Conservation (phyloP, 2,329 filamentous ascomycete genomes). For the Botryotinia globosa region DNA sequence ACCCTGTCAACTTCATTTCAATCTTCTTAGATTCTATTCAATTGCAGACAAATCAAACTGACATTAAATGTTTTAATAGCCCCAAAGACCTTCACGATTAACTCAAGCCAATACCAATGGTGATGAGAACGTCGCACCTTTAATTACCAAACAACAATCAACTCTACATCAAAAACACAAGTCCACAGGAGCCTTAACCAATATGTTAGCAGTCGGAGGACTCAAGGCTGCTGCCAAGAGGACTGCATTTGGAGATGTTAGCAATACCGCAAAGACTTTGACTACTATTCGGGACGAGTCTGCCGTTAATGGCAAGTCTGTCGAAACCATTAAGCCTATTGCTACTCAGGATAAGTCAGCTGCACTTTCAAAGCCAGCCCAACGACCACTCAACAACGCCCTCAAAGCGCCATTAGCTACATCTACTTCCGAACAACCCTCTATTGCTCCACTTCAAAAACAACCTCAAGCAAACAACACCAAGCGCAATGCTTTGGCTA, state of each 20-base stretch:
- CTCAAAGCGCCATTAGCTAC: conserved; percentile 24
- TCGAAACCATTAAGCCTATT: conserved; percentile 34
- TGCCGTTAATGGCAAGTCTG: conserved; percentile 47
- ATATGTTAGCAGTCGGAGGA: conserved; percentile 50
- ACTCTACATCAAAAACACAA: conserved; percentile 76
- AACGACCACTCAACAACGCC: conserved; percentile 48
- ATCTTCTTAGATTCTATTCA: conserved; percentile 20
- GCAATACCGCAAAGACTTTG: conserved; percentile 55
- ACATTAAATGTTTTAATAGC: conserved; percentile 49
- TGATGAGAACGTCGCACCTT: conserved; percentile 67
- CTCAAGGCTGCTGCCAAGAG: conserved; percentile 69
- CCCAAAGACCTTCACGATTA: conserved; percentile 61
- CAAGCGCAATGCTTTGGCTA: conserved; percentile 47
- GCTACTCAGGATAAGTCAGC: conserved; percentile 43
- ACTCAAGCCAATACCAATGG: conserved; percentile 57
- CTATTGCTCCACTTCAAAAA: conserved; percentile 28
- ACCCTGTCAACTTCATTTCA: conserved; percentile 27
- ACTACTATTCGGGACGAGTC: conserved; percentile 55
- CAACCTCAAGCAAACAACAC: conserved; percentile 36
- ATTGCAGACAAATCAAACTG: conserved; percentile 23
- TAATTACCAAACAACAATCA: conserved; percentile 49
- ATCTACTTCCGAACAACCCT: conserved; percentile 14
- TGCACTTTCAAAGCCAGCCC: conserved; percentile 56
- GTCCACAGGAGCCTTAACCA: conserved; percentile 63
- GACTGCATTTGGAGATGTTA: conserved; percentile 78